Base-by-base conservation (phyloP, 495 filamentous ascomycete genomes). In the Trichocladium uniseriatum region DNA sequence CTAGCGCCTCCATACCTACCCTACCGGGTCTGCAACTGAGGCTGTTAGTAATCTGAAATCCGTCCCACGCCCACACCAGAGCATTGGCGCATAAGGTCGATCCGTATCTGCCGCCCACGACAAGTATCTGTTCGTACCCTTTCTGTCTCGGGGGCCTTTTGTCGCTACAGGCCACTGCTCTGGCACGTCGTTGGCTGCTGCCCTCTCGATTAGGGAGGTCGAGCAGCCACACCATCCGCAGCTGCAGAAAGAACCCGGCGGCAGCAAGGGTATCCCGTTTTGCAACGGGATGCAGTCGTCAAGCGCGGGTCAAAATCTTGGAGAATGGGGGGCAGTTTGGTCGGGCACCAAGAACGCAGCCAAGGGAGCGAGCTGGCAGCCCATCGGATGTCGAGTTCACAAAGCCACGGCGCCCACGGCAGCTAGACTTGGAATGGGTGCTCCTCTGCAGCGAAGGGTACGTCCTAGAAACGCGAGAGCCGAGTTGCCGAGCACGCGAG, bases 111-210 rank as follows among this genome's bases (percentile, higher is more conserved):
- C 37, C 36, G 45, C 43, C 18, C 24, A 24, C 16, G 36, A n/a
- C 27, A 57, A 43, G 59, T 62, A 60, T 46, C 47, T 48, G 20
- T 29, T 46, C 45, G 59, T 62, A 60, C 57, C 51, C 35, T 34
- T n/a, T 11, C 24, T 48, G 56, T 53, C 52, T 45, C 44, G 9
- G 53, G 10, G 27, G 21, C 39, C 28, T 28, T 27, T 29, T 14
- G 34, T 24, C 20, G 24, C 44, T 49, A 37, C 45, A 18, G 31
- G 22, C 40, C 11, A 16, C 38, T 44, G 38, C 29, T 19, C 41
- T 40, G 41, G 35, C 5, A n/a, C 13, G 20, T 31, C 29, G 27
- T 22, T 22, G 32, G 28, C 49, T 43, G 40, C 34, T 46, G 21
- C 35, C 38, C 29, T 39, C 37, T 54, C 44, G 44, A 45, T 50